Conservation (phyloP, 2,329 filamentous ascomycete genomes). For the Clonostachys solani region DNA sequence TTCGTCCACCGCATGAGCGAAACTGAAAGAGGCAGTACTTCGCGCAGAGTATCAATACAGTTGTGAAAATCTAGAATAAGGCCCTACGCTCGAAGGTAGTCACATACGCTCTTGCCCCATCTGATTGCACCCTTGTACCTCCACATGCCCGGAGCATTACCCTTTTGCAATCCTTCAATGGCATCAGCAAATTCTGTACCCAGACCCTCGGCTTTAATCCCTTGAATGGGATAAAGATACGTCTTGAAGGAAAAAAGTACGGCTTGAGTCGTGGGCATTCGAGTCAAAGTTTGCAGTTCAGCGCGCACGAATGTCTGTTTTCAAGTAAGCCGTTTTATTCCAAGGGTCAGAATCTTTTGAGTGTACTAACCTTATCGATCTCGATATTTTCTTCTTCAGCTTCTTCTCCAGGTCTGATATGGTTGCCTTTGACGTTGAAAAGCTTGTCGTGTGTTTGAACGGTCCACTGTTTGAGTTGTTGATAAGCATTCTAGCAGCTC, state of each 20-base stretch:
- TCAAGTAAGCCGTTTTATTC: not conserved
- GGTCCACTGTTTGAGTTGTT: slow-evolving; percentile 33
- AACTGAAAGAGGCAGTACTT: no score
- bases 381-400: not conserved
- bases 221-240: not conserved
- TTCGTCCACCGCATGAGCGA: no score
- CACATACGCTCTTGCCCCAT: no score
- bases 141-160: not conserved
- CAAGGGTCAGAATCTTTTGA: not conserved
- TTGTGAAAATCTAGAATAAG: no score
- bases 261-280: not conserved
- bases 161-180: not conserved
- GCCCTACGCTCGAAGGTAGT: no score
- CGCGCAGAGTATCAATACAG: no score
- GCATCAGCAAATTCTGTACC: not conserved
- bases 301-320: not conserved
- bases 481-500: no score
- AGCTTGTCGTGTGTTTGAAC: slow-evolving; percentile 37
- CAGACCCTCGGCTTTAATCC: not conserved
- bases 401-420: no score
- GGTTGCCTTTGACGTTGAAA: slow-evolving; percentile 13
- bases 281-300: not conserved
- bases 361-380: not conserved
- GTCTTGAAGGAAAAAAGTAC: not conserved
- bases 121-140: not conserved